Evolutionary conservation across 805 yeast species (phyloP), one percentile per base, ranked within the genome.

Genomic region (Blastobotrys muscicola): DNA sequence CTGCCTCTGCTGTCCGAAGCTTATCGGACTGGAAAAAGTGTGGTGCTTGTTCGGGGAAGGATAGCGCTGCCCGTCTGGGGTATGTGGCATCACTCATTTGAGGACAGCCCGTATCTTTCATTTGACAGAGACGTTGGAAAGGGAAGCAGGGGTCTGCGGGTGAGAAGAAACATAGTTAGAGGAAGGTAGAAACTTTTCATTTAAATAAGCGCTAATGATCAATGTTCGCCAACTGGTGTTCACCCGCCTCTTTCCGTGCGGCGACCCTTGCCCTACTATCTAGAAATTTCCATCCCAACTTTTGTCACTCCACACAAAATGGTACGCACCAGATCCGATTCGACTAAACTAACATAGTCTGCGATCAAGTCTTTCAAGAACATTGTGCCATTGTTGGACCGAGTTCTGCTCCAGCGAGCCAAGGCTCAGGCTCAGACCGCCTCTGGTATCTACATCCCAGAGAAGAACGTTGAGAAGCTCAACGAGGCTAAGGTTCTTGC

Each of bases 361-460:
- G 74, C 87, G 40, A 62, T 83, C 52, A 86, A 85, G 67, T 79
- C 85, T 53, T 92, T 85, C 58, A 82, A 86, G 69, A 76, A 86
- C 47, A 82, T 92, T 62, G 80, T 82, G 54, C 98, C 98, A 51
- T 78, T 94, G 56, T 74, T 92, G 56, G 97, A 92, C 80, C 83
- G 98, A 70, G 90, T 92, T 49, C 78, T 92, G 51, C 96, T 92
- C 50, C 97, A 89, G 72, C 84, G 97, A 68, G 69, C 82, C 61
- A 87, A 86, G 74, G 94, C 95, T 47, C 82, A 85, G 60, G 75
- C 90, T 53, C 75, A 87, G 72, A 89, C 97, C 47, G 83, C 95
- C 45, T 80, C 92, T 37, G 97, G 97, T 60, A 76, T 89, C 59
- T 85, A 78, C 69, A 82, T 89, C 54, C 97, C 97, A 50, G 97